A percentile compares a stretch with the other conserved stretches of the same genome.
Conservation (phyloP, 1,284 basidiomycete species). For the Naganishia sp. region DNA sequence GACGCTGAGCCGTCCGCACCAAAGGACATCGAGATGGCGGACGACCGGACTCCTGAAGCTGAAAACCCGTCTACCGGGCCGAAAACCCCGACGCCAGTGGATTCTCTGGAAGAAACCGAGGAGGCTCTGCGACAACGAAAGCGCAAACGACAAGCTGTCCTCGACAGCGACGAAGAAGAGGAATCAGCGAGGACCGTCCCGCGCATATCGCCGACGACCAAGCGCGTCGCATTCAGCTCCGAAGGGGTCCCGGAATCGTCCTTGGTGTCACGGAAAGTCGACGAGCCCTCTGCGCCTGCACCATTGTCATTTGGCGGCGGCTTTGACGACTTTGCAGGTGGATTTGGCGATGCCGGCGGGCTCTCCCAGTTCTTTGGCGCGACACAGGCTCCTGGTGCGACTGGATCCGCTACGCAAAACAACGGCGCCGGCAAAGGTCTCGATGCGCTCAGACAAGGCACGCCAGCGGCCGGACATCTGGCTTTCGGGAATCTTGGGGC, state of each 20-base stretch:
- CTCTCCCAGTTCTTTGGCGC: slow-evolving; percentile 33
- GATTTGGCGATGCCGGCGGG: slow-evolving; percentile 31
- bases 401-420: neutral
- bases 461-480: slow-evolving; percentile 7
- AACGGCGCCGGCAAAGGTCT: slow-evolving; percentile 10
- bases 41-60: slow-evolving; percentile 14
- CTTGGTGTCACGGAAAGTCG: slow-evolving; percentile 1
- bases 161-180: slow-evolving; percentile 21
- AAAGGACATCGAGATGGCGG: neutral
- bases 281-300: neutral
- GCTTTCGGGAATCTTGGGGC: slow-evolving; percentile 17
- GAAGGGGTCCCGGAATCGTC: slow-evolving; percentile 24
- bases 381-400: slow-evolving; percentile 28
- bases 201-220: neutral
- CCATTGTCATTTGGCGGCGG: slow-evolving; percentile 22
- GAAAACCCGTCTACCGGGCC: neutral
- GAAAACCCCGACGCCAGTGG: slow-evolving; percentile 1
- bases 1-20: neutral
- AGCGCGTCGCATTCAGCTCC: slow-evolving; percentile 11
- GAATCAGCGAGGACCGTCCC: neutral
- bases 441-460: slow-evolving; percentile 22
- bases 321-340: slow-evolving; percentile 23
- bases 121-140: slow-evolving; percentile 18
- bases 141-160: slow-evolving; percentile 14
- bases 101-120: slow-evolving; percentile 15